These are phyloP conservation scores for Rhytidiadelphus loreus DNA, from an alignment of 225 moss, liverwort and hornwort genomes.

Conservation along the genomic window DNA sequence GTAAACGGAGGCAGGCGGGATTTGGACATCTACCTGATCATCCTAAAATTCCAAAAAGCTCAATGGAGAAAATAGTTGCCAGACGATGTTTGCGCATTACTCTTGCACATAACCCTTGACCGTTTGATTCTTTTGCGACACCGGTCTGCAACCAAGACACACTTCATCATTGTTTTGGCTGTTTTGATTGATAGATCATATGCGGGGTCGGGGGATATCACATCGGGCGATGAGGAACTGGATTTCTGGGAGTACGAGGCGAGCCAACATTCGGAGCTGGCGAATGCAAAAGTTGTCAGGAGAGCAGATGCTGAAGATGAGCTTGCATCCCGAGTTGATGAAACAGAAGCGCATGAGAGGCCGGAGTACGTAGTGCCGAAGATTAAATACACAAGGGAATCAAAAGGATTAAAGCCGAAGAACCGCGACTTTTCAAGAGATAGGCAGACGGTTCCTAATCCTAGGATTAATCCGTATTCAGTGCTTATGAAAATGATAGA, in stretches of 20 bases:
- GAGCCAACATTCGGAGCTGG: background rate
- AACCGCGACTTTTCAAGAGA: slow-evolving; percentile 19
- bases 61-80: background rate
- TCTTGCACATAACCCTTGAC: background rate
- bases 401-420: slow-evolving; percentile 31
- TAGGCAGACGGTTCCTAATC: slow-evolving; percentile 11
- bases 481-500: slow-evolving; percentile 47
- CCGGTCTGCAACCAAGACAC: background rate
- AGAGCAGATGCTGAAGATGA: background rate
- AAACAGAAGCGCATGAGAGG: slow-evolving; percentile 1
- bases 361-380: slow-evolving; percentile 24
- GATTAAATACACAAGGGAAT: slow-evolving; percentile 19
- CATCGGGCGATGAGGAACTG: background rate
- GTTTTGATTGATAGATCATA: background rate
- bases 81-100: background rate
- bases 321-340: background rate
- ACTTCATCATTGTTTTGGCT: background rate
- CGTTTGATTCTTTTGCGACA: background rate
- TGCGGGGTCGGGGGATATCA: background rate
- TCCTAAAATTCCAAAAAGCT: background rate
- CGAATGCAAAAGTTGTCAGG: background rate
- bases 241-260: slow-evolving; percentile 39
- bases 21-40: background rate
- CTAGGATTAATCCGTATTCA: slow-evolving; percentile 22
- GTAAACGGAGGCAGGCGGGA: background rate